Conservation (phyloP, 768 basidiomycete species). For the Hypholoma sublateritium region DNA sequence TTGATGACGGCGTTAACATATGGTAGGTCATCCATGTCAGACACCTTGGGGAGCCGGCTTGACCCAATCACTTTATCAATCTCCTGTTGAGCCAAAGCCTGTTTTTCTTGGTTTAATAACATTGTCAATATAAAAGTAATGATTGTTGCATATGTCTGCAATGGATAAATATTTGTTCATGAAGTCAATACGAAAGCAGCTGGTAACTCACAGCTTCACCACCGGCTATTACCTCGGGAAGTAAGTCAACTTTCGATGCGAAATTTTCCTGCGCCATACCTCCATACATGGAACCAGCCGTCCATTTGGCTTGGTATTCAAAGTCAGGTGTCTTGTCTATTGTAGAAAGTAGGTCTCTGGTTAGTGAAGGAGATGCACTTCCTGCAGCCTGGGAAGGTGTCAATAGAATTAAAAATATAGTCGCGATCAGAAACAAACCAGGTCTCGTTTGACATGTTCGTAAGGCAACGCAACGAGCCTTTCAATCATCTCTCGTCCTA, state of each 20-base stretch:
- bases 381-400: no score
- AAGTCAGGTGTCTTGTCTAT: not conserved
- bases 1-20: constrained; percentile 2
- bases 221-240: not conserved
- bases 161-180: not conserved
- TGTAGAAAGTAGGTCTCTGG: no score
- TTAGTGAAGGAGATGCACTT: no score
- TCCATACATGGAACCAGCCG: constrained; percentile 10
- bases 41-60: not conserved
- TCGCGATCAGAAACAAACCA: not conserved
- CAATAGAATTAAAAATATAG: no score
- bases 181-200: not conserved
- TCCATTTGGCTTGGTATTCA: constrained; percentile 9
- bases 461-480: constrained; percentile 7
- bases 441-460: constrained; percentile 8
- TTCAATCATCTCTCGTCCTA: constrained; percentile 9
- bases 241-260: no score
- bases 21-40: not conserved
- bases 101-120: not conserved
- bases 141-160: not conserved
- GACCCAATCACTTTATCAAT: not conserved
- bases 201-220: not conserved
- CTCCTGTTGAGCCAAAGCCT: not conserved
- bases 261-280: constrained; percentile 1
- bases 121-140: not conserved